Percentiles rank a stretch among this genome's conserved stretches.
Evolutionary conservation across 129 eudicot genomes (phyloP).

Genomic region (Artemisia tridentata): DNA sequence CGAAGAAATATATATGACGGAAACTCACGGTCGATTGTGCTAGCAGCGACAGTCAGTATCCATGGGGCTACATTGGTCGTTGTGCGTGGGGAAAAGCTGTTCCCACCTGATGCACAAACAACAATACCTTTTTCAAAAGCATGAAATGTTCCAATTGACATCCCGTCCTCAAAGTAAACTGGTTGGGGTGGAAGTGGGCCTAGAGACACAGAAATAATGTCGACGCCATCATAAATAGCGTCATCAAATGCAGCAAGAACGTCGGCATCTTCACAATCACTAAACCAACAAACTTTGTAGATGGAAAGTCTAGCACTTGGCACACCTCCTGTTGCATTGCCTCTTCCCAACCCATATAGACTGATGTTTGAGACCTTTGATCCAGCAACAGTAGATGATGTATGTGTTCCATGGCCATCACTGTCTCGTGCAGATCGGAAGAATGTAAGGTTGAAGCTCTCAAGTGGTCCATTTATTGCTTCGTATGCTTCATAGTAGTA

Average conservation of each 20-base stretch:
- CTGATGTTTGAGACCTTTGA: constrained; percentile 44
- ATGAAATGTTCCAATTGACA: constrained; percentile 53
- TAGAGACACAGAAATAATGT: constrained; percentile 50
- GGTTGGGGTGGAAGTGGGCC: constrained; percentile 53
- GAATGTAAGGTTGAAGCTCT: constrained; percentile 31
- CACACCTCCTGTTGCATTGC: constrained; percentile 63
- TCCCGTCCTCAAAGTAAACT: constrained; percentile 39
- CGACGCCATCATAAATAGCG: constrained; percentile 57
- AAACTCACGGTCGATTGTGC: constrained; percentile 59
- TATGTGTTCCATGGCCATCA: constrained; percentile 67
- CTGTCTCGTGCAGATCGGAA: constrained; percentile 55
- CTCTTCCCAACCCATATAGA: constrained; percentile 44
- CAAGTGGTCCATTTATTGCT: constrained; percentile 47
- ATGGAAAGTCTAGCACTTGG: constrained; percentile 63
- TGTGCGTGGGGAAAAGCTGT: constrained; percentile 36
- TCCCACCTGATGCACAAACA: constrained; percentile 61
- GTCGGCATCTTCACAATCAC: constrained; percentile 48
- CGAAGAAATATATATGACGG: constrained; percentile 43
- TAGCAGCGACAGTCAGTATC: constrained; percentile 72
- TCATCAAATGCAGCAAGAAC: constrained; percentile 58
- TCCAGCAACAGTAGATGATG: constrained; percentile 62
- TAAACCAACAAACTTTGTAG: constrained; percentile 70
- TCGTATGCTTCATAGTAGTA: constrained; percentile 51
- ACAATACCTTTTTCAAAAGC: constrained; percentile 60
- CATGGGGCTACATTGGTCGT: constrained; percentile 63